Evolutionary conservation across 1,284 basidiomycete genomes (phyloP), one percentile per base, ranked within the genome.

Genomic region (Tremellales sp.): DNA sequence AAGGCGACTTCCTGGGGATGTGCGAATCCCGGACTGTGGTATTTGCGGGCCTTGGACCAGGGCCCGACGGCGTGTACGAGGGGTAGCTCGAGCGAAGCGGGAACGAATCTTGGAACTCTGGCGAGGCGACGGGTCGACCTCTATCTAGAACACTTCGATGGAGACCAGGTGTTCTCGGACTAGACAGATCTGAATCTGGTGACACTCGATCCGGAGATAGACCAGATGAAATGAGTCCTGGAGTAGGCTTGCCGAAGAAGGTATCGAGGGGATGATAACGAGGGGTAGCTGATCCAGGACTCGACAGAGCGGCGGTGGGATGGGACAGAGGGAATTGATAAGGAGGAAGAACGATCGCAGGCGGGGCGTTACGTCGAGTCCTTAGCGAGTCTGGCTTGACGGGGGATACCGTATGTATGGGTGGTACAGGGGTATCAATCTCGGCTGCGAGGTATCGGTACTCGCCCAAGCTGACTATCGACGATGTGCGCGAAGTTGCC

Each of bases 371-470:
- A 2, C 42, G 13, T 15, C 53, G 45, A 13, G 35, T 33, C 3
- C 29, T 7, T 19, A 42, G 5, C 4, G 41, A 13, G 22, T 33
- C 21, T 13, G 48, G 43, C 8, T 36, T 31, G 6, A 26, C 29
- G 7, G 47, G 29, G 4, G 58, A 45, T 5, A 47, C 50, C 37
- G 64, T 62, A n/a, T n/a, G n/a, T n/a, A n/a, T n/a, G n/a, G n/a
- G n/a, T n/a, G n/a, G n/a, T n/a, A n/a, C n/a, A n/a, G n/a, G n/a
- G 39, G 62, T 59, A 23, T 58, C 54, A 25, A 67, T 67, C 40
- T 61, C 54, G 13, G 64, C 58, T 3, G 47, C 64, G 15, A 67
- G 55, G 39, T 67, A 67, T n/a, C 58, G 59, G 45, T 64, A 67
- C 39, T 67, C 64, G 36, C 51, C 46, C 10, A 64, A 48, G 47